Base-by-base conservation (phyloP, 768 basidiomycete species). In the Tubosaeta sp. region DNA sequence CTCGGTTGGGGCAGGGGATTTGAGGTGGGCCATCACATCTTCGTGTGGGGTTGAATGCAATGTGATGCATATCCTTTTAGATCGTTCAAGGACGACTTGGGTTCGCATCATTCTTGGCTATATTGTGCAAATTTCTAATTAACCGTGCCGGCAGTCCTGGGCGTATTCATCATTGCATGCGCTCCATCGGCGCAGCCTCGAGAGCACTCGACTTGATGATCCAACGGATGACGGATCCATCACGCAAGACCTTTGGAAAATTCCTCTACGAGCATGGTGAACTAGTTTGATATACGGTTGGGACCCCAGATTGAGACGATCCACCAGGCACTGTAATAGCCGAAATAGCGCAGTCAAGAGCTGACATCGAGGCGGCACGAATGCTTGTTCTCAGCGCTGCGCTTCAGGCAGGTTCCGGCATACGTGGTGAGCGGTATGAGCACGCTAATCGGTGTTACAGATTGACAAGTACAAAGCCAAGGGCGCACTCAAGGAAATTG, bases 151-250 rank as follows among this genome's bases (percentile, higher is more conserved):
- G 59, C 37, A 92, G 91, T 38, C 94, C 94, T 46, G 94, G 94
- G n/a, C 86, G 94, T 50, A 89, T 95, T 61, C 94, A 95, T 63
- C 91, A 95, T 65, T 97, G 95, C 76, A 99, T 99, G 97, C 85
- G 97, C 35, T 89, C 91, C 8, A 91, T 99, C 52, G 97, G 97
- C 19, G 80, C 80, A 19, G 97, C 97, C 1, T 83, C 86, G 54
- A 77, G 81, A 22, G 88, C 95, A 3, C 73, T 98, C 51, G 91
- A 97, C 63, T 71, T 89, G 46, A 85, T 97, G 83, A 78, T 99
- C 42, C 81, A 85, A 60, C 83, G 97, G 9, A 92, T 95, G 22
- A 95, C 95, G n/a, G 92, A 98, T 65, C 88, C 94, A 4, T 70
- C 72, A 14, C 82, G 91, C 60, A 93, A 91, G 73, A 97, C 95